phyloP scores from a whole-genome alignment of 345 rosid species.

The Aethionema arabicum region DNA sequence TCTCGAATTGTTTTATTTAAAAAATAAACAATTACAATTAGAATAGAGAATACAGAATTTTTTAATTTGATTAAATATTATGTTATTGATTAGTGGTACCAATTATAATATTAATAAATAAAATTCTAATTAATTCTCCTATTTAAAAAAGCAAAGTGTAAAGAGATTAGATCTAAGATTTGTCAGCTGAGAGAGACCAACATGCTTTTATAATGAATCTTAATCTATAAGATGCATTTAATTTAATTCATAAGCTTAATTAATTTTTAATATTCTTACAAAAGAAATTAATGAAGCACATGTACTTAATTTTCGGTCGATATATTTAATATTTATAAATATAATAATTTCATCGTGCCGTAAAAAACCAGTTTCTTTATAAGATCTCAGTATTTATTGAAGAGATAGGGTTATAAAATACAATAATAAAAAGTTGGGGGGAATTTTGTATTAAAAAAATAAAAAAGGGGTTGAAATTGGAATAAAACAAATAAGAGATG shows the following conservation, averaged over 20 bases:
- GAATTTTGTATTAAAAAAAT: slow-evolving; percentile 24
- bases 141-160: slow-evolving; percentile 24
- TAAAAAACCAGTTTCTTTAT: slow-evolving; percentile 29
- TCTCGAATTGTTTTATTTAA: no score
- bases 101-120: no score
- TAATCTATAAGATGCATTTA: slow-evolving; percentile 21
- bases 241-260: neutral
- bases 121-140: neutral
- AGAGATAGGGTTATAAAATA: slow-evolving; percentile 6
- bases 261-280: slow-evolving; percentile 4
- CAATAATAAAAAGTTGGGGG: slow-evolving; percentile 34
- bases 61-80: no score
- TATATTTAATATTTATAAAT: slow-evolving; percentile 24
- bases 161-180: slow-evolving; percentile 22
- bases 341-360: slow-evolving; percentile 30
- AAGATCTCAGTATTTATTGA: neutral
- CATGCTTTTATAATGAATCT: slow-evolving; percentile 33
- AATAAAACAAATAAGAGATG: slow-evolving; percentile 34
- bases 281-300: slow-evolving; percentile 27
- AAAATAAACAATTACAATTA: no score
- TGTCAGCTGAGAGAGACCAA: slow-evolving; percentile 34
- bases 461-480: slow-evolving; percentile 22
- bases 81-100: no score
- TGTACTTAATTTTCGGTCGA: slow-evolving; percentile 19
- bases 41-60: no score